phyloP scores from a whole-genome alignment of 1,284 basidiomycete species.

The Phlebopus sp. region DNA sequence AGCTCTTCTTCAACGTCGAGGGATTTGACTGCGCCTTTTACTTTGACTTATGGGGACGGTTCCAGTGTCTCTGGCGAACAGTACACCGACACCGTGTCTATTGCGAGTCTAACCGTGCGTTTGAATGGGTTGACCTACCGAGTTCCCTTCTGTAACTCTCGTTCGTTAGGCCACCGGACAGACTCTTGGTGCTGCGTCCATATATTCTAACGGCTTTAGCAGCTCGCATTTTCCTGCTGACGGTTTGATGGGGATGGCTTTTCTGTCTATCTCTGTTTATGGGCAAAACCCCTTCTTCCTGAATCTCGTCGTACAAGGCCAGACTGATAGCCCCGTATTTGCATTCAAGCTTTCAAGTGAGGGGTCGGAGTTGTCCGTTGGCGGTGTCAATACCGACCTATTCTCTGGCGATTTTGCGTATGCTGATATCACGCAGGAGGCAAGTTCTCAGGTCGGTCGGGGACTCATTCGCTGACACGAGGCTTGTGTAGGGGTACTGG shows the following conservation, averaged over 20 bases:
- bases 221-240: slow-evolving; percentile 22
- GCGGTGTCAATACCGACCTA: slow-evolving; percentile 27
- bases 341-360: slow-evolving; percentile 35
- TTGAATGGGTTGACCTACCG: slow-evolving; percentile 5
- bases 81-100: slow-evolving; percentile 32
- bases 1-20: slow-evolving; percentile 26
- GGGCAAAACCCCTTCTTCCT: slow-evolving; percentile 22
- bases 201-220: slow-evolving; percentile 21
- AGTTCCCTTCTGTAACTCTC: slow-evolving; percentile 4
- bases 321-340: slow-evolving; percentile 30
- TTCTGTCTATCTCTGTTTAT: slow-evolving; percentile 20
- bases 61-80: slow-evolving; percentile 27
- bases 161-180: slow-evolving; percentile 14
- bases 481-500: slow-evolving; percentile 40
- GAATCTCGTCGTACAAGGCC: slow-evolving; percentile 21
- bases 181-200: slow-evolving; percentile 13
- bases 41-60: slow-evolving; percentile 30
- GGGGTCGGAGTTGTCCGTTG: slow-evolving; percentile 37
- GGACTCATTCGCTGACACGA: slow-evolving; percentile 1
- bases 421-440: slow-evolving; percentile 32
- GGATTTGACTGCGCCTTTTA: slow-evolving; percentile 21
- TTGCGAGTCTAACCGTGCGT: slow-evolving; percentile 20
- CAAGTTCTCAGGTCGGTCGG: not conserved
- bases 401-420: slow-evolving; percentile 18
- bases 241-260: slow-evolving; percentile 35